Base-by-base conservation (phyloP, 768 basidiomycete genomes). In the Amanita pseudoporphyria region DNA sequence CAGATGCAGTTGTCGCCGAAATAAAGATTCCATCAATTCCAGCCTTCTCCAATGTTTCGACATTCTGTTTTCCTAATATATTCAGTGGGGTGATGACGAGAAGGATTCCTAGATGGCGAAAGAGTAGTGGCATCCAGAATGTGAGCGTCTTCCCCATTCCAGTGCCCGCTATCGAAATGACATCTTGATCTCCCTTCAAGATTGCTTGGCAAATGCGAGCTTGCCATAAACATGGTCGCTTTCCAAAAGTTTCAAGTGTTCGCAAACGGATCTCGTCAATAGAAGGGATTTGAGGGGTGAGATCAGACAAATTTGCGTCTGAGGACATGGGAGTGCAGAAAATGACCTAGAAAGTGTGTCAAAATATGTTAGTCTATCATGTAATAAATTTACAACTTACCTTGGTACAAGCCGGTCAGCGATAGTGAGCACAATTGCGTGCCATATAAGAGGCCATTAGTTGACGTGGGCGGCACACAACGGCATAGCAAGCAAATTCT, bases 71-170 rank as follows among this genome's bases (percentile, higher is more conserved):
- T 37, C 59, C 53, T 14, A 58, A 40, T 1, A 60, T 31, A 45
- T 59, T 62, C 10, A 62, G 51, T 16, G 61, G 54, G 0, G 59
- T 59, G 19, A 59, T 52, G 18, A 62, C 35, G 24, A 62, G 51
- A 4, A 28, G 47, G 37, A 62, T 57, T 39, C 46, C 51, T 30
- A 59, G 46, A 24, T 31, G 35, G 2, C 53, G 52, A 10, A 58
- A 55, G n/a, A 55, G 52, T 7, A 56, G 33, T 1, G 56, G 50
- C n/a, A n/a, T n/a, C n/a, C n/a, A n/a, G n/a, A n/a, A n/a, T n/a
- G n/a, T n/a, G n/a, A n/a, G n/a, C n/a, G n/a, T n/a, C n/a, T n/a
- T n/a, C n/a, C n/a, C n/a, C n/a, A n/a, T n/a, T n/a, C n/a, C n/a
- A n/a, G n/a, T n/a, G n/a, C n/a, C n/a, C n/a, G n/a, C n/a, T n/a